Evolutionary conservation across 2,329 filamentous ascomycete genomes (phyloP).

Genomic region (Microsporum audouinii): DNA sequence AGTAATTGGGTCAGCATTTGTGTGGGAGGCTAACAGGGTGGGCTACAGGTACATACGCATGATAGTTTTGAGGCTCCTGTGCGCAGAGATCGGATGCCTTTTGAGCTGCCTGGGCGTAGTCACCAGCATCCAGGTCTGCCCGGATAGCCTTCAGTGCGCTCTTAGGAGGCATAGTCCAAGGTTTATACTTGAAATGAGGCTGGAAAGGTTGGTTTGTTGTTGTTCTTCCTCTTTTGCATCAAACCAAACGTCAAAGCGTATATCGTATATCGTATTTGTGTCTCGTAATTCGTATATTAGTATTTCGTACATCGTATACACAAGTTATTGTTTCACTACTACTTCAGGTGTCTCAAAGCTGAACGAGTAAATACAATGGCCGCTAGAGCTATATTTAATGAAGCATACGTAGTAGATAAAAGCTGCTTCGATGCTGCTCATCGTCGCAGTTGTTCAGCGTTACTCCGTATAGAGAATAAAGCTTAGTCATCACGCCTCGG

Average conservation of each 20-base stretch:
- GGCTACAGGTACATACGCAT: conserved; percentile 47
- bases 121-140: conserved; percentile 62
- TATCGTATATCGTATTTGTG: neutral
- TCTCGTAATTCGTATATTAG: conserved; percentile 15
- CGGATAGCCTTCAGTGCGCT: conserved; percentile 70
- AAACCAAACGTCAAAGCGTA: neutral
- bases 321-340: no score
- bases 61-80: conserved; percentile 67
- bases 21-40: neutral
- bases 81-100: conserved; percentile 59
- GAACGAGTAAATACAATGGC: no score
- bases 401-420: no score
- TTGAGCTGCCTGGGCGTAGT: conserved; percentile 63
- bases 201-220: neutral
- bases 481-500: neutral
- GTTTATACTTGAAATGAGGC: neutral
- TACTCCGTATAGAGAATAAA: neutral
- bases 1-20: conserved; percentile 7
- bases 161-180: conserved; percentile 43
- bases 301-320: neutral
- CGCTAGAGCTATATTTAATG: no score
- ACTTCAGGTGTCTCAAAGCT: no score
- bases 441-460: no score
- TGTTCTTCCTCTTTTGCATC: neutral
- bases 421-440: no score